Evolutionary conservation across 2,329 filamentous ascomycete species (phyloP), one percentile per base, ranked within the genome.

Genomic region (Claviceps fusiformis): DNA sequence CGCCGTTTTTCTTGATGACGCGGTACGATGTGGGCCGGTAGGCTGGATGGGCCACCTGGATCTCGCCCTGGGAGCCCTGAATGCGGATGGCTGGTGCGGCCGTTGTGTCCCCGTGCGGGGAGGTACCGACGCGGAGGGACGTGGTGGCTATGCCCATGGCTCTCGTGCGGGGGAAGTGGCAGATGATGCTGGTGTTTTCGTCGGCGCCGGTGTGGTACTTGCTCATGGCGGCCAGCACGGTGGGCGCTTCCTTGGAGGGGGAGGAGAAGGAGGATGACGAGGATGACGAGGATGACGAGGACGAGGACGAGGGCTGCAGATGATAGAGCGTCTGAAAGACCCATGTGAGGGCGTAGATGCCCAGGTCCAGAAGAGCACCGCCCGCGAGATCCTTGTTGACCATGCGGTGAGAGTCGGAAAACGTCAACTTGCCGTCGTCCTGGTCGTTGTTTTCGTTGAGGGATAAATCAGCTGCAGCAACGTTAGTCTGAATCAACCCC

Each of bases 271-370:
- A n/a, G n/a, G n/a, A n/a, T n/a, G n/a, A n/a, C n/a, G 44, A 5
- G 9, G 27, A 2, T n/a, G n/a, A n/a, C n/a, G n/a, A n/a, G n/a
- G n/a, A n/a, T n/a, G n/a, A n/a, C n/a, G n/a, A n/a, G n/a, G 24
- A 46, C 44, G 44, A 46, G 29, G 79, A 76, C 60, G 83, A 76
- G 2, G 83, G 77, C 64, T 91, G 86, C 3, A 86, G 81, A 68
- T 90, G 87, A 71, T 95, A 95, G 33, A 95, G 78, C 48, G 85
- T 86, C 71, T 95, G 89, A 77, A 92, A 95, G 52, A 93, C 79
- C 90, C 90, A 95, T 37, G 89, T 95, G 58, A 95, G 72, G 50
- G 87, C 82, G 73, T 95, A 95, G 69, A 95, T 86, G 58, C 90
- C 90, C 56, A 95, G 75, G 69, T 95, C 90, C 52, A 95, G 78